Base-by-base conservation (phyloP, 2,329 filamentous ascomycete species). In the Cytospora piceicola region DNA sequence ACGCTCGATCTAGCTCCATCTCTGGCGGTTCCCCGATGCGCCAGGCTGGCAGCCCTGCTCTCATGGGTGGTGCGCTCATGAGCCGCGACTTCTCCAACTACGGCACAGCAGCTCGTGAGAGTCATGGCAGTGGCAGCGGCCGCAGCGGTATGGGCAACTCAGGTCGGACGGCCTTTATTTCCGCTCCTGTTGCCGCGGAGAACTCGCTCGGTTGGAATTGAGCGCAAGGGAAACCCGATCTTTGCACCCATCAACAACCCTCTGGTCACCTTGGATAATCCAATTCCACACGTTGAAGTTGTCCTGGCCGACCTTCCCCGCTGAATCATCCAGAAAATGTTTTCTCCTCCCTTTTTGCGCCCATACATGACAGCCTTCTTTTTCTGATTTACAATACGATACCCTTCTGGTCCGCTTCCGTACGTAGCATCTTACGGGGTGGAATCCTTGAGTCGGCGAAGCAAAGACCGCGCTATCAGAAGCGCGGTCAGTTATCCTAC, bases 131-230 rank as follows among this genome's bases (percentile, higher is more conserved):
- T 75, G 90, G 90, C 67, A 81, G 80, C 60, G 75, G 74, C 5
- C 77, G 80, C 65, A 82, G 83, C 71, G 82, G 81, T 61, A 81
- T 79, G 76, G 79, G 79, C 71, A 81, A 82, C 76, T 86, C 84
- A 49, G 83, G 78, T 27, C 82, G 85, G 57, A 86, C 84, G 4
- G 83, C 84, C 53, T 83, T 90, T 78, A 97, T 97, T 76, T 96
- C 92, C 68, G 92, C 92, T 39, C 94, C 94, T 4, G 91, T 97
- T 69, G 94, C 94, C 77, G 90, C 93, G 4, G 93, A 96, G 82
- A 97, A 97, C 84, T 96, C 93, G 60, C 86, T 97, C 70, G 94
- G 94, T 73, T 97, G 94, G 94, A 96, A 96, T 82, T 97, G 84
- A 88, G 71, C 64, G 58, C 22, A 27, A 56, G 24, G 49, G 36